Base-by-base conservation (phyloP, 2,329 filamentous ascomycete genomes). In the Aureobasidium mangrovei region DNA sequence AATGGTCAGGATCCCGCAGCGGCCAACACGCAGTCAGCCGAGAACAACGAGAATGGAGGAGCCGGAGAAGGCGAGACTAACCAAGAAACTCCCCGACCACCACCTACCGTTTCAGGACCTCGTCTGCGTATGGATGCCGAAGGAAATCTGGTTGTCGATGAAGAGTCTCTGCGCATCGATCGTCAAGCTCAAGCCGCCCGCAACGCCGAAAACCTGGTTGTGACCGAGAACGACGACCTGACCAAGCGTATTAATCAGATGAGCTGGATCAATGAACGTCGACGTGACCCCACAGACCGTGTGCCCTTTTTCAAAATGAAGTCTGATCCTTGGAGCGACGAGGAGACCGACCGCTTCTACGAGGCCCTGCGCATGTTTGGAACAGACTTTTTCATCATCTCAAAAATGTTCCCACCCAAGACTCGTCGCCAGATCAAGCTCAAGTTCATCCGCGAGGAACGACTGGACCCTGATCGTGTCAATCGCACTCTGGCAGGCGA, bases 361-460 rank as follows among this genome's bases (percentile, higher is more conserved):
- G 78, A 83, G 29, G 84, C 82, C 1, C 75, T 94, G 2, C 72
- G 76, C 55, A 86, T 85, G 77, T 91, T 89, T 64, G 88, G 88
- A 54, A 91, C 86, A 1, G 87, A 91, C 65, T 94, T 93, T 65
- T 79, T 84, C 66, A 87, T 88, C 70, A 90, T 94, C 61, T 78
- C 80, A 56, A 80, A 81, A 61, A 82, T 90, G 77, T 91, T 94
- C 63, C 80, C 82, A 1, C 78, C 80, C 59, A 83, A 85, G 63
- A 85, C 80, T 57, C 78, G 88, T 18, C 79, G 84, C 32, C 82
- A 87, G 66, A 78, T 93, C 70, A 91, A 91, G 72, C 78, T 85
- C 60, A 93, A 93, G 67, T 93, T 88, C 71, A 86, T 84, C 62
- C 83, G 84, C 57, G 88, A 93, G 69, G 88, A 93, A 70, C 77